These are phyloP conservation scores for Pleurotus ostreatus DNA, from an alignment of 768 basidiomycete species.

Conservation along the genomic window DNA sequence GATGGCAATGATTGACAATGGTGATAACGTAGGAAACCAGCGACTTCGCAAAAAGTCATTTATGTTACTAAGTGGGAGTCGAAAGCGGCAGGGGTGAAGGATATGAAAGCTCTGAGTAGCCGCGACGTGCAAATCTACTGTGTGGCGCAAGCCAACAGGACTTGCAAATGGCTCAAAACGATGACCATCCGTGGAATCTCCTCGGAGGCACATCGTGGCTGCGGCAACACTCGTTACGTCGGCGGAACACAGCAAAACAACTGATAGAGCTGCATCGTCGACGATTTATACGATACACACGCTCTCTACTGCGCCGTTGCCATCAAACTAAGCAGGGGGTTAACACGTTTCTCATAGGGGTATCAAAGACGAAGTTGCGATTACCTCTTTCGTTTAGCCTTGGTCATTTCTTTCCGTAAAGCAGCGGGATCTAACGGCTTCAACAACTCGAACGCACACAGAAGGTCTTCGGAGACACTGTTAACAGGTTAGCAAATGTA, in stretches of 20 bases:
- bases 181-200: not conserved
- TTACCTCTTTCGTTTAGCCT: constrained; percentile 96
- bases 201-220: not conserved
- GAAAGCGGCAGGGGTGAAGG: not conserved
- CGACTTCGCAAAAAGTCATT: too few species aligned
- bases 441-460: constrained; percentile 96
- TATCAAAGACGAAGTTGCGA: constrained; percentile 8
- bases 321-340: constrained; percentile 24
- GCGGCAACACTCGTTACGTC: not conserved
- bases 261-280: not conserved
- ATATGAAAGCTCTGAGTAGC: not conserved
- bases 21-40: too few species aligned
- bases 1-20: not conserved
- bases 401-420: constrained; percentile 96
- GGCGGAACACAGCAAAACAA: not conserved
- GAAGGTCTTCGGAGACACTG: constrained; percentile 93
- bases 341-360: not conserved
- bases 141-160: not conserved
- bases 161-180: not conserved
- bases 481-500: not conserved
- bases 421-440: constrained; percentile 95
- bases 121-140: not conserved
- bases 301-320: constrained; percentile 18
- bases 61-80: too few species aligned
- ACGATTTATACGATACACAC: not conserved